Conservation (phyloP, 2,329 filamentous ascomycete genomes). For the Xylaria sp. region DNA sequence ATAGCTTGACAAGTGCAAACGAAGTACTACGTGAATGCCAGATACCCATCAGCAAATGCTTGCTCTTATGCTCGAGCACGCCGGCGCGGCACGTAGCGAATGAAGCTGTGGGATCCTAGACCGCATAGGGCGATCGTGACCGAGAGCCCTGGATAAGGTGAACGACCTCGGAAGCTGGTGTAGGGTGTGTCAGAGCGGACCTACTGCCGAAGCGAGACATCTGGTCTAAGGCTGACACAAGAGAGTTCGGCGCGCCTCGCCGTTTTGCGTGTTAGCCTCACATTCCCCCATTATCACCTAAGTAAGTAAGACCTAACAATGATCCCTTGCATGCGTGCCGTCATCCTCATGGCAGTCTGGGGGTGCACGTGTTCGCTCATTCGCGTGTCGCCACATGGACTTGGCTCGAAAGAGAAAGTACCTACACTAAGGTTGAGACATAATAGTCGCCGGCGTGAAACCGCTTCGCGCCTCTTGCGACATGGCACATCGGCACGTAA, state of each 20-base stretch:
- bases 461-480: slow-evolving; percentile 3
- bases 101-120: neutral
- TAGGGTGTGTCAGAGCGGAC: neutral
- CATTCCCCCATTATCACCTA: neutral
- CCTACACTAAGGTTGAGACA: neutral
- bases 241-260: neutral
- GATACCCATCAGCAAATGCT: neutral
- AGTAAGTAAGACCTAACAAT: slow-evolving; percentile 5
- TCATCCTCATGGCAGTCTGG: slow-evolving; percentile 10
- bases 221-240: slow-evolving; percentile 5
- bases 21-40: neutral
- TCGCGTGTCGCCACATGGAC: slow-evolving; percentile 1
- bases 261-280: neutral
- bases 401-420: neutral
- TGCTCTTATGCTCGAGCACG: neutral
- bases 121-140: too few species aligned
- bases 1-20: neutral
- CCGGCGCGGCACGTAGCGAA: neutral
- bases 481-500: neutral
- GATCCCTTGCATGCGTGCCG: slow-evolving; percentile 7
- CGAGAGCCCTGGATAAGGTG: neutral
- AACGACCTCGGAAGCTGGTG: neutral
- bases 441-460: neutral
- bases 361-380: slow-evolving; percentile 1
- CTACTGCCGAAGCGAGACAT: neutral